Evolutionary conservation across 345 rosid species (phyloP), one percentile per base, ranked within the genome.

Genomic region (Barbarea vulgaris): DNA sequence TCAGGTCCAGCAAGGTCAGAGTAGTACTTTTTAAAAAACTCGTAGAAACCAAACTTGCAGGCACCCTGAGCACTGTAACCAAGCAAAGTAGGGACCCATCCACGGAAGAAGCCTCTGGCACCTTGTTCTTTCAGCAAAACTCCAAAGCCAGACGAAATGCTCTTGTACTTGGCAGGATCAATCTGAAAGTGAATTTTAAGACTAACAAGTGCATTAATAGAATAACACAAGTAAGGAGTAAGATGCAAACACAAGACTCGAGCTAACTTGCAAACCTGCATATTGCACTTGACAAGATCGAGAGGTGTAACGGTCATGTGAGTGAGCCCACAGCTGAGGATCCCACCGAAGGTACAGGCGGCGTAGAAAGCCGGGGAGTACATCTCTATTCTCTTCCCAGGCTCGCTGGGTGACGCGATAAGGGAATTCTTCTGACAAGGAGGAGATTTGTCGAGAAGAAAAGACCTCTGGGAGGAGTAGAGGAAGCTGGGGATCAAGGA

Each of bases 1-100:
- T 94, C 97, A 9, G 98, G 97, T 42, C 98, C 98, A 72, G 89
- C 98, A 65, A 94, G 69, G 74, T 91, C 98, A 28, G 97, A 82
- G 79, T 94, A 94, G 64, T 86, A 86, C 81, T 94, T 91, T 83
- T 94, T 94, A 73, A 89, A 89, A 21, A 78, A 89, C 82, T 89
- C 91, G 25, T 89, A 89, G 74, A 89, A 89, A 0, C 90, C 95
- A 61, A 80, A 87, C 79, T 89, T 87, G 87, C 95, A 86, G 54
- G 95, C 95, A 28, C 95, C 91, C 79, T 89, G 95, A 52, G 89
- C 88, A 80, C 91, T 86, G 80, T 89, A 87, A 53, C 95, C 95
- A 69, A 87, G 77, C 12, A 89, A 59, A 53, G 94, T 85, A 21
- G 94, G 94, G 48, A 83, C 87, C 91, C 91, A 89, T 8, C 90